phyloP scores from a whole-genome alignment of 805 yeast species.

The Pachysolen tannophilus region DNA sequence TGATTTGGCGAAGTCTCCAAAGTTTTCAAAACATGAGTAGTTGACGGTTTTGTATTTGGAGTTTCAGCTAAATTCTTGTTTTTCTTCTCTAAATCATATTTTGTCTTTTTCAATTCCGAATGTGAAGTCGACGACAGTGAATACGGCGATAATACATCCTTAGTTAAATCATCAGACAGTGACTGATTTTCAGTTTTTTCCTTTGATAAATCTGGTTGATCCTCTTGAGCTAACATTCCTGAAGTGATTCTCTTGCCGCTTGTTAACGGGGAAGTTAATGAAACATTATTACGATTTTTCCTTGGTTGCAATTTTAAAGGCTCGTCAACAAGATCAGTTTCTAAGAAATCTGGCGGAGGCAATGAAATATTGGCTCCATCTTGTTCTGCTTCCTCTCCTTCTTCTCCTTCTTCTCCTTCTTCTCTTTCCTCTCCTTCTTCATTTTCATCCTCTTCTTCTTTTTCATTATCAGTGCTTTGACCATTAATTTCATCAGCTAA shows the following conservation, averaged over 20 bases:
- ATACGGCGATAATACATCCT: neutral
- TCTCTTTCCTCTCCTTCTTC: conserved; percentile 6
- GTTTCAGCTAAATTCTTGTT: neutral
- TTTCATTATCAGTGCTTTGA: conserved; percentile 4
- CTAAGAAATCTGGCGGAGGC: conserved; percentile 15
- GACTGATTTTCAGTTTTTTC: conserved; percentile 3
- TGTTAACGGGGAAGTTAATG: conserved; percentile 22
- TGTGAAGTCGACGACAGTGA: too few species aligned
- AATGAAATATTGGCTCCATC: conserved; percentile 11
- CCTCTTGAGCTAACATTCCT: conserved; percentile 22
- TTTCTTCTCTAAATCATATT: too few species aligned
- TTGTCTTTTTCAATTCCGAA: too few species aligned
- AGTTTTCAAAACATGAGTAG: neutral
- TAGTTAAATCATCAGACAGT: neutral
- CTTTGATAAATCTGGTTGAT: conserved; percentile 27
- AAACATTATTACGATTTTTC: conserved; percentile 9
- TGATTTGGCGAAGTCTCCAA: too few species aligned
- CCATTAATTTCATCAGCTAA: conserved; percentile 2
- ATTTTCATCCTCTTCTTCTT: conserved; percentile 2
- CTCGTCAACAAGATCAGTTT: conserved; percentile 13
- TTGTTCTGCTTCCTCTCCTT: conserved; percentile 5
- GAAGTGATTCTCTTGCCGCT: conserved; percentile 28
- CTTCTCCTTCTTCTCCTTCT: conserved; percentile 10
- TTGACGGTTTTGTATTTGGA: conserved; percentile 2
- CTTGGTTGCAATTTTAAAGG: conserved; percentile 15